phyloP scores from a whole-genome alignment of 768 basidiomycete species.

The Trametes sanguinea region DNA sequence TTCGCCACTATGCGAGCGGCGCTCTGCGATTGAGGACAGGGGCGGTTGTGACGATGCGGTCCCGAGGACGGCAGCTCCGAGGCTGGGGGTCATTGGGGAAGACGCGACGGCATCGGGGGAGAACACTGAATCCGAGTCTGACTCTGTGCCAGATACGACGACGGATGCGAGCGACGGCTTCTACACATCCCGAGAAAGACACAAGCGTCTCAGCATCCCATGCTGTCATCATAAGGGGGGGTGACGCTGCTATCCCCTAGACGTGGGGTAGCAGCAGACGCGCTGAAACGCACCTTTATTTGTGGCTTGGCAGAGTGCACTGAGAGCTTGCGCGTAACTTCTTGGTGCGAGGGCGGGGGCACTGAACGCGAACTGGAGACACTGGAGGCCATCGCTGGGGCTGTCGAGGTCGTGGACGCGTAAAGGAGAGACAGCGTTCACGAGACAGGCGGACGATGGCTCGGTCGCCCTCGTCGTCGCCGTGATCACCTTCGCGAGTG shows the following conservation, averaged over 20 bases:
- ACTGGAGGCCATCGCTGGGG: conserved; percentile 13
- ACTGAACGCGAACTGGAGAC: conserved; percentile 30
- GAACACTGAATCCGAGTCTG: conserved; percentile 79
- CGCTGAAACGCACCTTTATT: conserved; percentile 27
- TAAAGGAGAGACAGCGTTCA: conserved; percentile 9
- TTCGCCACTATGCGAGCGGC: conserved; percentile 66
- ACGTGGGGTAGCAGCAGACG: conserved; percentile 4
- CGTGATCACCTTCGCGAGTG: conserved; percentile 19
- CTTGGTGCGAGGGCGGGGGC: conserved; percentile 80
- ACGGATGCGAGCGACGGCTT: conserved; percentile 33
- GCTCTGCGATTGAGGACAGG: conserved; percentile 77
- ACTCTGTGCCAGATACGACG: conserved; percentile 73
- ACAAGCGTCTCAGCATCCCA: conserved; percentile 12
- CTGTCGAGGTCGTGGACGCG: conserved; percentile 5
- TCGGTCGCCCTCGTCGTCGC: conserved; percentile 18
- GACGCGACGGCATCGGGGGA: conserved; percentile 51
- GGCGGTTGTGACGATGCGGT: conserved; percentile 45
- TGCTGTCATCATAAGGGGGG: neutral
- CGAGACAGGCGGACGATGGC: conserved; percentile 2
- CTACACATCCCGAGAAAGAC: conserved; percentile 25
- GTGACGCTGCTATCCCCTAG: neutral
- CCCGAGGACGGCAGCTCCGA: conserved; percentile 28
- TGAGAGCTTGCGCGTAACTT: conserved; percentile 84
- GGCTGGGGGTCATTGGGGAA: conserved; percentile 36
- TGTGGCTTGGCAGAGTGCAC: conserved; percentile 62